Percentiles rank a stretch among this genome's conserved stretches.
Evolutionary conservation across 129 eudicot genomes (phyloP).

Genomic region (Flaveria bidentis): DNA sequence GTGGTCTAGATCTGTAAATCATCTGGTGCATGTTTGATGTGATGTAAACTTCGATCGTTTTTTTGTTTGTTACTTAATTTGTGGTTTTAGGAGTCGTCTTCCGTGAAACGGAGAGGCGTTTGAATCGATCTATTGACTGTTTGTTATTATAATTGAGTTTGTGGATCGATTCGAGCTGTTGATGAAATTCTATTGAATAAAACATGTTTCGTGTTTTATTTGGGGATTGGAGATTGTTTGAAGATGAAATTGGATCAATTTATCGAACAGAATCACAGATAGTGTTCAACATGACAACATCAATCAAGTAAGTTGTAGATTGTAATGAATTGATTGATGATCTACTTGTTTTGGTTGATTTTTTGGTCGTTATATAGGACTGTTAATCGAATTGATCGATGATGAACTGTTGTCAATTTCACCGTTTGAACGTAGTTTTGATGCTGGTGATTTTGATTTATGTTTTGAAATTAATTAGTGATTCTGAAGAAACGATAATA

Average conservation of each 20-base stretch:
- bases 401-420: neutral
- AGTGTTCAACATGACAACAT: neutral
- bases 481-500: neutral
- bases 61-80: neutral
- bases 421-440: neutral
- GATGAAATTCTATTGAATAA: neutral
- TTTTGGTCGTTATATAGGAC: too few relatives aligned
- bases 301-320: neutral
- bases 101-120: constrained; percentile 4
- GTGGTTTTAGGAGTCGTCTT: constrained; percentile 1
- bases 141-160: constrained; percentile 3
- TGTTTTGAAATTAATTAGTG: neutral
- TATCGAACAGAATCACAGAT: neutral
- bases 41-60: constrained; percentile 21
- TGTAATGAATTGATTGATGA: too few relatives aligned
- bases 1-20: constrained; percentile 22
- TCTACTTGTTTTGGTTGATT: too few relatives aligned
- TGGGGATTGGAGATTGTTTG: neutral
- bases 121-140: constrained; percentile 14
- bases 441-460: neutral
- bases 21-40: constrained; percentile 24
- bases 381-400: neutral
- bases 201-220: neutral
- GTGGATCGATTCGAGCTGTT: neutral
- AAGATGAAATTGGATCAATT: neutral